Evolutionary conservation across 306 rosid genomes (phyloP), one percentile per base, ranked within the genome.

Genomic region (Vachellia pachyceras): DNA sequence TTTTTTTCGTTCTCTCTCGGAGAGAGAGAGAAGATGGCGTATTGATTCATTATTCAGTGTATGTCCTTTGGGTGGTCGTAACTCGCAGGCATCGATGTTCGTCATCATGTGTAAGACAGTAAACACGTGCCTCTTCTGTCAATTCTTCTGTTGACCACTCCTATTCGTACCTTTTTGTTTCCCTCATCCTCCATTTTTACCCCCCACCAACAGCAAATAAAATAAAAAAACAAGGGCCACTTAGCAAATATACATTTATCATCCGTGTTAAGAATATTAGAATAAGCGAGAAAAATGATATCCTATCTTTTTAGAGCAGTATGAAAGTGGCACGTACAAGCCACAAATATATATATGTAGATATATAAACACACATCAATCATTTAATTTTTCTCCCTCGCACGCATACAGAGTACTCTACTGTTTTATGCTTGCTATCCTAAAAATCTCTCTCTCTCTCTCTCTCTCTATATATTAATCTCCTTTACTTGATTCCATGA

Each of bases 251-350:
- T 29, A 29, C 2, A 29, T 29, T 29, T 29, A 79, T 83, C 75
- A 77, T 73, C 82, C 82, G 77, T 80, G 78, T 86, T 69, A 70
- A 80, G 80, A 83, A 86, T 83, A 86, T n/a, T n/a, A n/a, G n/a
- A n/a, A n/a, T n/a, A 86, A 86, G 85, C 77, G 76, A 45, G 3
- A 45, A 40, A 70, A 80, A 80, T 61, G 42, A 58, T 81, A 80
- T 73, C 85, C 83, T 68, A 86, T 80, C 77, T 77, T n/a, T n/a
- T n/a, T 80, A 67, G 73, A 83, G 85, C 83, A 83, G 81, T 83
- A 74, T 60, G 42, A 86, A 86, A 86, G 84, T 82, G 79, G 79
- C 79, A 70, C 84, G 84, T 85, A 85, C 79, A 79, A 82, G 79
- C 80, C 86, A 55, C 80, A 55, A 8, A 18, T 55, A 50, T 50